A percentile compares a stretch with the other conserved stretches of the same genome.
Evolutionary conservation across 2,329 filamentous ascomycete species (phyloP).

Genomic region (Gaeumannomyces sp.): DNA sequence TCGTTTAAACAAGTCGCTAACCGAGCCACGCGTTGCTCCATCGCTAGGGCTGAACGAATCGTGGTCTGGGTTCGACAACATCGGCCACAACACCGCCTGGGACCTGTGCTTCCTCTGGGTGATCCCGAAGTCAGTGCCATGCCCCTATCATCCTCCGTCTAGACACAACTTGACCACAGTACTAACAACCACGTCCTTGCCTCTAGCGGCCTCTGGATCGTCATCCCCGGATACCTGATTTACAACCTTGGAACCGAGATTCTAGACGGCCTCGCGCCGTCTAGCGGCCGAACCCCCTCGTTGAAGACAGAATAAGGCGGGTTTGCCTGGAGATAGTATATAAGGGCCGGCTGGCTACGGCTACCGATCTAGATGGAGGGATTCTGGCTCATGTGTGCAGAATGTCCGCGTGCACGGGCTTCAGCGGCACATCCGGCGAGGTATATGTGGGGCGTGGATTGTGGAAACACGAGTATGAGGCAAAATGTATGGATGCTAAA

Average conservation of each 20-base stretch:
- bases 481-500: no score
- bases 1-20: not conserved
- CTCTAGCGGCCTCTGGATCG: conserved; percentile 47
- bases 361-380: no score
- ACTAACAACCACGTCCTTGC: conserved; percentile 2
- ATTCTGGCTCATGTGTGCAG: no score
- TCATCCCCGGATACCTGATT: conserved; percentile 47
- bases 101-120: conserved; percentile 49
- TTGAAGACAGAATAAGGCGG: not conserved
- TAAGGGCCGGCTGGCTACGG: no score
- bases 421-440: no score
- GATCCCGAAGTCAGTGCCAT: conserved; percentile 46
- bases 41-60: conserved; percentile 48
- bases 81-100: conserved; percentile 45
- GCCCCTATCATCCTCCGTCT: not conserved
- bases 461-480: no score
- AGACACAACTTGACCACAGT: not conserved
- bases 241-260: conserved; percentile 43
- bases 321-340: not conserved
- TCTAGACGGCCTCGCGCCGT: conserved; percentile 36
- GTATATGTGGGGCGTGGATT: no score
- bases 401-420: no score
- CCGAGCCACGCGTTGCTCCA: no score
- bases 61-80: conserved; percentile 48
- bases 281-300: conserved; percentile 23